A percentile compares a stretch with the other conserved stretches of the same genome.
These are phyloP conservation scores for Tritrichomonas musculus DNA, from an alignment of 208 protist species.

Conservation along the genomic window DNA sequence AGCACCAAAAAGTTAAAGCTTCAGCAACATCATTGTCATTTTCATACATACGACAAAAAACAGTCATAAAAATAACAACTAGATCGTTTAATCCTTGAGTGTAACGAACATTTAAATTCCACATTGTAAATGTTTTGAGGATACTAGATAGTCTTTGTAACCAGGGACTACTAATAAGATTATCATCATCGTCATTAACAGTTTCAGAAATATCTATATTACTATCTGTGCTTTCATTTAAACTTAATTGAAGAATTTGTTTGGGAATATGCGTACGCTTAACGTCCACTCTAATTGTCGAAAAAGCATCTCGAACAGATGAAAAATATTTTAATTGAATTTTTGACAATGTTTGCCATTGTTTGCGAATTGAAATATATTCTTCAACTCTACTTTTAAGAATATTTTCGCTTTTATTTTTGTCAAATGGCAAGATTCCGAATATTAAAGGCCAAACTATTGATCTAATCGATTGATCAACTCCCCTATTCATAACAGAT, in stretches of 20 bases:
- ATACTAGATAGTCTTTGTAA: background rate
- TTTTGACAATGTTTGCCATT: conserved; percentile 2
- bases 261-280: background rate
- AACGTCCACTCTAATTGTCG: background rate
- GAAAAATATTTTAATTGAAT: background rate
- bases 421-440: background rate
- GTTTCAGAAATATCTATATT: no score
- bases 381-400: background rate
- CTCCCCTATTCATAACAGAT: background rate
- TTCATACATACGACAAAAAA: background rate
- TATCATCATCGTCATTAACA: no score
- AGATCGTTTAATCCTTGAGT: conserved; percentile 15
- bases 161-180: no score
- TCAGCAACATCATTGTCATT: background rate
- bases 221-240: no score
- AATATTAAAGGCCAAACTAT: background rate
- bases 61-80: background rate
- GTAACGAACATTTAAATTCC: background rate
- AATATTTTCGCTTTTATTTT: background rate
- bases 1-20: conserved; percentile 26
- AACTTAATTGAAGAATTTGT: background rate
- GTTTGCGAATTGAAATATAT: background rate
- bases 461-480: background rate
- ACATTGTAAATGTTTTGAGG: background rate
- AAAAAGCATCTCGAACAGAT: background rate